Base-by-base conservation (phyloP, 805 yeast species). In the Teunomyces funiuensis region DNA sequence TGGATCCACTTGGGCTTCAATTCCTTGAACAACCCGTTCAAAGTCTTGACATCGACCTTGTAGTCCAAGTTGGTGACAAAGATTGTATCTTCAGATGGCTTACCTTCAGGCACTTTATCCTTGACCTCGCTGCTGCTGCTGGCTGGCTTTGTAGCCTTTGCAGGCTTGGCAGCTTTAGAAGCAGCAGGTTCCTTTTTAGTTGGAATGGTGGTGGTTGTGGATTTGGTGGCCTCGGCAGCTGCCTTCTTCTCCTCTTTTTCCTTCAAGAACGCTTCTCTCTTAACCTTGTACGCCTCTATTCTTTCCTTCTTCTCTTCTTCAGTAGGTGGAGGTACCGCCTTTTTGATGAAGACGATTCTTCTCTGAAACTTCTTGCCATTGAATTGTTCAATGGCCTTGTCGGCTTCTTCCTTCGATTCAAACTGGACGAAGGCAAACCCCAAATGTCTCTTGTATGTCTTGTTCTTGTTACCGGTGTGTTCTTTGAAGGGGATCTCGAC, bases 371-470 rank as follows among this genome's bases (percentile, higher is more conserved):
- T 66, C 40, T 57, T 56, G 42, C 73, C 73, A 43, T 67, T 69
- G 52, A 55, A 69, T 37, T 64, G 57, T 39, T 57, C 66, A 51
- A 76, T 66, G 20, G 77, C 76, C 38, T 56, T 56, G 36, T 71
- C 76, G 9, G 78, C 77, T 18, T 69, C 69, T 15, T 58, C 70
- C 34, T 66, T 69, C 36, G 62, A 50, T 31, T 60, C 70, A 51
- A 77, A 78, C 45, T 79, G 77, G 39, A 79, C 76, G 57, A 80
- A 81, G 10, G 81, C 85, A 52, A 77, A 80, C 29, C 86, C 85
- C 45, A 68, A 75, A 58, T 65, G 73, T 60, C 67, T 62, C 58
- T 68, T 52, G 60, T 64, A 60, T 44, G 69, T 56, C 36, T 62
- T 64, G 33, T 63, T 69, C 18, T 59, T 58, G 33, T 60, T 58